These are phyloP conservation scores for Piloderma croceum DNA, from an alignment of 768 basidiomycete species.

Conservation along the genomic window DNA sequence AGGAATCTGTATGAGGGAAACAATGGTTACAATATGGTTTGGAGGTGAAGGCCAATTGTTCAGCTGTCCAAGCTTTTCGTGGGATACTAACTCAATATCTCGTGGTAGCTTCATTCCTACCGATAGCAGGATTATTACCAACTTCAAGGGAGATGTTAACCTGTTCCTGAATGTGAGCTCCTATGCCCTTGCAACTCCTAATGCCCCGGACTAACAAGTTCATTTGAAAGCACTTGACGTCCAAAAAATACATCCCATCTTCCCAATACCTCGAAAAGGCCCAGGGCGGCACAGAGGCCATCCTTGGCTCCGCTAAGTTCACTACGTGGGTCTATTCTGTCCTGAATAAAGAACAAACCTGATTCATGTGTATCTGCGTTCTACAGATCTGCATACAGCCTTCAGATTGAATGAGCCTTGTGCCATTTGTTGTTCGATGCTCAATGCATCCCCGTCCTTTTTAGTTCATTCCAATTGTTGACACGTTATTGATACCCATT, in stretches of 20 bases:
- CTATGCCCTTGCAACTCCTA: not conserved
- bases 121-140: constrained; percentile 32
- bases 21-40: constrained; percentile 52
- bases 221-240: constrained; percentile 43
- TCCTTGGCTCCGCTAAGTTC: constrained; percentile 48
- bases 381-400: too few species aligned
- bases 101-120: constrained; percentile 46
- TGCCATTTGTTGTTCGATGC: too few species aligned
- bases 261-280: constrained; percentile 54
- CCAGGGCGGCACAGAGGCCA: constrained; percentile 62
- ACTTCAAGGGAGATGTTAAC: constrained; percentile 51
- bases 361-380: too few species aligned
- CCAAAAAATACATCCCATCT: constrained; percentile 37
- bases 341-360: too few species aligned
- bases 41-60: too few species aligned
- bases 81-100: too few species aligned
- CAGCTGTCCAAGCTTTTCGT: too few species aligned
- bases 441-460: too few species aligned
- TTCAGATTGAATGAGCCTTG: too few species aligned
- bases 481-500: too few species aligned
- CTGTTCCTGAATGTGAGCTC: constrained; percentile 42
- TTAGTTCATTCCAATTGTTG: too few species aligned
- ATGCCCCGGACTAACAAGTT: not conserved
- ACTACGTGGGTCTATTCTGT: constrained; percentile 39
- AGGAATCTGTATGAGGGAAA: constrained; percentile 53